These are phyloP conservation scores for Acanthochlamys bracteata DNA, from an alignment of 106 monocot species.

Conservation along the genomic window DNA sequence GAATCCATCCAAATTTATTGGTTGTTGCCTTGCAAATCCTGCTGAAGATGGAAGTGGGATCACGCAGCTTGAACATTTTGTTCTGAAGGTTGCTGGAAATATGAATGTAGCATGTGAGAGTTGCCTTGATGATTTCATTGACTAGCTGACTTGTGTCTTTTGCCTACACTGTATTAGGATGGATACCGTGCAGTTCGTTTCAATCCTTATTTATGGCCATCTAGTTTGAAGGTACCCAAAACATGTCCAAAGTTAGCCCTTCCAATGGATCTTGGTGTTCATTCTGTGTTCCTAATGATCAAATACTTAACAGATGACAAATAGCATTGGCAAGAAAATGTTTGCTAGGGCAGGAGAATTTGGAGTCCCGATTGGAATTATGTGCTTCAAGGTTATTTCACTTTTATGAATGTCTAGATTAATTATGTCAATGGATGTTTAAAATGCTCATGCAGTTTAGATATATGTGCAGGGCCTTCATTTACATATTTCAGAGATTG, in stretches of 20 bases:
- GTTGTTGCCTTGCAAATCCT: conserved; percentile 89
- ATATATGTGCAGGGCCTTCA: conserved; percentile 48
- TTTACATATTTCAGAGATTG: conserved; percentile 65
- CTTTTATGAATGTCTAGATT: too few relatives aligned
- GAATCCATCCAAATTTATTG: conserved; percentile 69
- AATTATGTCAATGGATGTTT: too few relatives aligned
- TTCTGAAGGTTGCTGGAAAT: conserved; percentile 36
- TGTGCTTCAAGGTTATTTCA: conserved; percentile 64
- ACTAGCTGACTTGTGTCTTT: not conserved
- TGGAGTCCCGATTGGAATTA: conserved; percentile 58
- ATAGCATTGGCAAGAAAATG: conserved; percentile 67
- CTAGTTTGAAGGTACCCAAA: conserved; percentile 63
- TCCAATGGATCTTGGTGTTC: too few relatives aligned
- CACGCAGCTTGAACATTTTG: conserved; percentile 56
- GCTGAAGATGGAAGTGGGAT: conserved; percentile 70
- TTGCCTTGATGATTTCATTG: not conserved
- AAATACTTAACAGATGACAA: conserved; percentile 78
- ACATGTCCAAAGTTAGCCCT: not conserved
- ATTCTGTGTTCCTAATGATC: too few relatives aligned
- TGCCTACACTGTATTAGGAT: conserved; percentile 48
- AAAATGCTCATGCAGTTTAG: not conserved
- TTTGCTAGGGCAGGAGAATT: conserved; percentile 83
- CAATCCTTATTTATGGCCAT: conserved; percentile 81
- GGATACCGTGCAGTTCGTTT: conserved; percentile 80
- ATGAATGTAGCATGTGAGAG: not conserved